These are phyloP conservation scores for Apium graveolens DNA, from an alignment of 129 eudicot species.

Conservation along the genomic window DNA sequence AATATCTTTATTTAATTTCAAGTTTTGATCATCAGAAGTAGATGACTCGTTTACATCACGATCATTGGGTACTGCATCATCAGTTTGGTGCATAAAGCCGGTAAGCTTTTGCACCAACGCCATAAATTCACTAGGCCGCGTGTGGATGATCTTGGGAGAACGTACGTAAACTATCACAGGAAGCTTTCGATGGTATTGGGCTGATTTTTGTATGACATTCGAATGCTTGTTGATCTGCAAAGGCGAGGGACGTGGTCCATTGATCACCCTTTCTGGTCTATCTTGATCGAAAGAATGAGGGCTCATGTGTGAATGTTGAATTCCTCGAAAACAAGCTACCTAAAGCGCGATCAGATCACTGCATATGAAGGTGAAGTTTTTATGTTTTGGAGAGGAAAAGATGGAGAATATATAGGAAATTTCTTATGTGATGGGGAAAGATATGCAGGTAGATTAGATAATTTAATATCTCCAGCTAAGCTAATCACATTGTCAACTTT, in stretches of 20 bases:
- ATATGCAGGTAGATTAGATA: background rate
- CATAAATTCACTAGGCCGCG: constrained; percentile 55
- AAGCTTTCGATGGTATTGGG: constrained; percentile 14
- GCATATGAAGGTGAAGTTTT: background rate
- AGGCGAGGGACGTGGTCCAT: constrained; percentile 52
- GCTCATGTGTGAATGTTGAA: constrained; percentile 12
- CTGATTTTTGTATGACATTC: constrained; percentile 24
- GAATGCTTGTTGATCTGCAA: constrained; percentile 39
- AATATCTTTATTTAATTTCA: background rate
- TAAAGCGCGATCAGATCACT: background rate
- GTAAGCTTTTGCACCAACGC: constrained; percentile 60
- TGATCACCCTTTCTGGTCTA: constrained; percentile 12
- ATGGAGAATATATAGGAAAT: constrained; percentile 3
- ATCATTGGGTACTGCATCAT: background rate
- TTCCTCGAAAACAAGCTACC: background rate
- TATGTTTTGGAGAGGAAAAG: background rate
- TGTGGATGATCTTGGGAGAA: constrained; percentile 57
- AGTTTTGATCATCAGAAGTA: background rate
- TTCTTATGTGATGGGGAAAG: background rate
- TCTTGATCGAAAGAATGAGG: constrained; percentile 7
- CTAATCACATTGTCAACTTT: constrained; percentile 26
- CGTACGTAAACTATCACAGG: constrained; percentile 53
- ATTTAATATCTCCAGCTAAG: constrained; percentile 10
- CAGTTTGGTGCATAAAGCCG: background rate
- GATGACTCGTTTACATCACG: background rate